These are phyloP conservation scores for Paramarasmius palmivorus DNA, from an alignment of 1,284 basidiomycete species.

Conservation along the genomic window DNA sequence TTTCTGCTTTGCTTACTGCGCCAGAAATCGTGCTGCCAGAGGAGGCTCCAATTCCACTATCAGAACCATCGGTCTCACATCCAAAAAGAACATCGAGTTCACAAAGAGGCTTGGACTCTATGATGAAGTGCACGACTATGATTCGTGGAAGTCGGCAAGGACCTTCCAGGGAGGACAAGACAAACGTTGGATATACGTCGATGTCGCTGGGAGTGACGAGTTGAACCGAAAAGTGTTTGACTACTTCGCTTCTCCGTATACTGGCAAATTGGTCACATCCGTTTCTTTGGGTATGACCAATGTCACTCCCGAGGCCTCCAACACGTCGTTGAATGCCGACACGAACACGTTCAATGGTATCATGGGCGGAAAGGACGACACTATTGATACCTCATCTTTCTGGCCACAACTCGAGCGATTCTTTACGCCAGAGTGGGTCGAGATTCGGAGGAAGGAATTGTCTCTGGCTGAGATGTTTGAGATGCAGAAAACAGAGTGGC, in stretches of 20 bases:
- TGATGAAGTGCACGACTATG: slow-evolving; percentile 54
- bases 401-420: slow-evolving; percentile 47
- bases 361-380: not conserved
- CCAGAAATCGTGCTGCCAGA: slow-evolving; percentile 41
- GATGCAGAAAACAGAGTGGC: slow-evolving; percentile 56
- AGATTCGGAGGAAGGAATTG: slow-evolving; percentile 48
- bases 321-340: not conserved
- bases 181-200: slow-evolving; percentile 55
- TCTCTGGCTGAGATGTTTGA: slow-evolving; percentile 43
- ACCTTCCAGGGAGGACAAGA: slow-evolving; percentile 24
- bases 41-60: slow-evolving; percentile 25
- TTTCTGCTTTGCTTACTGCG: slow-evolving; percentile 60
- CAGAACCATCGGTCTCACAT: slow-evolving; percentile 58
- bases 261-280: slow-evolving; percentile 36
- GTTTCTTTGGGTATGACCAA: slow-evolving; percentile 57
- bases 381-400: slow-evolving; percentile 21
- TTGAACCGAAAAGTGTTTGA: slow-evolving; percentile 45
- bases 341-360: not conserved
- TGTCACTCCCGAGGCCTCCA: slow-evolving; percentile 37
- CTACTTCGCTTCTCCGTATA: slow-evolving; percentile 37
- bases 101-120: slow-evolving; percentile 54
- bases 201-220: slow-evolving; percentile 55
- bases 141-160: slow-evolving; percentile 32
- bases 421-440: slow-evolving; percentile 69
- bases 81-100: slow-evolving; percentile 51